A percentile compares a stretch with the other conserved stretches of the same genome.
These are phyloP conservation scores for Eucalyptus cloeziana DNA, from an alignment of 345 rosid species.

Conservation along the genomic window DNA sequence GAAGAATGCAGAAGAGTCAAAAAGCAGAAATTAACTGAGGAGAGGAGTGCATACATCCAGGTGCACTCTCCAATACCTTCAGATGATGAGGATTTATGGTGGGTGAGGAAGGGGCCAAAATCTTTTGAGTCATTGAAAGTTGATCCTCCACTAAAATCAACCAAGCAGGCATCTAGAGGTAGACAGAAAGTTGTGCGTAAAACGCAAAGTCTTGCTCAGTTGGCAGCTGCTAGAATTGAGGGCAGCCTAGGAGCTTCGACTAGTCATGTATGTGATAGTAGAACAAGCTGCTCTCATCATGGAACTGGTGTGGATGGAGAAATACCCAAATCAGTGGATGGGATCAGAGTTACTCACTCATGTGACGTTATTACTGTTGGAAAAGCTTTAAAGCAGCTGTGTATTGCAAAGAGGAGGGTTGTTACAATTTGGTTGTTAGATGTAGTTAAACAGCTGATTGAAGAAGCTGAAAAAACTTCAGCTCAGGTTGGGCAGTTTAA, in stretches of 20 bases:
- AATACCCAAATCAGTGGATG: conserved; percentile 38
- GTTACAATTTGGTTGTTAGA: conserved; percentile 70
- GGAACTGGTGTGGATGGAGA: conserved; percentile 59
- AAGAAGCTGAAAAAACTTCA: conserved; percentile 58
- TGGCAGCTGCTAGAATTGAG: conserved; percentile 92
- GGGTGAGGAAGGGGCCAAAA: conserved; percentile 75
- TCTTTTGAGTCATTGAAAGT: conserved; percentile 39
- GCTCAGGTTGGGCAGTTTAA: conserved; percentile 46
- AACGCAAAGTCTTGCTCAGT: conserved; percentile 84
- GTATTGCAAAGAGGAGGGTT: conserved; percentile 63
- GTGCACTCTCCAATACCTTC: conserved; percentile 57
- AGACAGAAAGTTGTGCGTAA: conserved; percentile 84
- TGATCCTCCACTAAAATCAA: conserved; percentile 52
- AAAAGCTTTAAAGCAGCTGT: conserved; percentile 61
- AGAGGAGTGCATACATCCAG: conserved; percentile 47
- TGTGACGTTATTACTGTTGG: conserved; percentile 65
- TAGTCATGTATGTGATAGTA: conserved; percentile 82
- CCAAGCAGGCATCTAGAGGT: conserved; percentile 68
- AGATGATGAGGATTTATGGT: conserved; percentile 93
- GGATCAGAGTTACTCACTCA: conserved; percentile 21
- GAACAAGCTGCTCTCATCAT: conserved; percentile 73
- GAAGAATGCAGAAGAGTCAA: conserved; percentile 83
- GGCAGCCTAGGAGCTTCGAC: conserved; percentile 97
- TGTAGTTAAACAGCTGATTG: conserved; percentile 65
- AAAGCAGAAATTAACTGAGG: conserved; percentile 54